Evolutionary conservation across 1,139 yeast genomes (phyloP).

Genomic region (Candida gigantensis): DNA sequence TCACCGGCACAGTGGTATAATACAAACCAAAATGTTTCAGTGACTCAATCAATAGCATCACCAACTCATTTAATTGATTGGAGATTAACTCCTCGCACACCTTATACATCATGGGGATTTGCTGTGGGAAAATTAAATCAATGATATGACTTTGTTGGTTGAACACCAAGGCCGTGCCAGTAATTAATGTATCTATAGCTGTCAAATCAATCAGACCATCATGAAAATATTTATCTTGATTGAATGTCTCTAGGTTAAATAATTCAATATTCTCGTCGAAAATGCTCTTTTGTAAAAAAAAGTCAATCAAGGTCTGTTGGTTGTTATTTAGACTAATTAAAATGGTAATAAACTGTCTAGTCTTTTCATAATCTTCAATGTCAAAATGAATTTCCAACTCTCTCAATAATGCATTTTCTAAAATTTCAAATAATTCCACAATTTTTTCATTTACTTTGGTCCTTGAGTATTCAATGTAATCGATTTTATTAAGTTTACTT

Average conservation of each 20-base stretch:
- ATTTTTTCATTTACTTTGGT: slow-evolving; percentile 47
- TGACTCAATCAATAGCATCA: slow-evolving; percentile 29
- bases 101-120: slow-evolving; percentile 50
- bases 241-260: slow-evolving; percentile 31
- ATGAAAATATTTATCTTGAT: slow-evolving; percentile 22
- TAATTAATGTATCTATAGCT: slow-evolving; percentile 25
- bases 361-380: slow-evolving; percentile 44
- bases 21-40: slow-evolving; percentile 31
- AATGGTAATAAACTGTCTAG: slow-evolving; percentile 37
- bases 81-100: slow-evolving; percentile 48
- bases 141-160: slow-evolving; percentile 38
- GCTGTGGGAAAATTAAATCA: slow-evolving; percentile 41
- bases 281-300: slow-evolving; percentile 46
- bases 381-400: slow-evolving; percentile 70
- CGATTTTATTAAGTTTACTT: slow-evolving; percentile 40
- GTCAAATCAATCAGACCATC: slow-evolving; percentile 18
- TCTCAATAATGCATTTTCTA: slow-evolving; percentile 68
- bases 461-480: slow-evolving; percentile 34
- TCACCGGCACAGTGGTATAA: slow-evolving; percentile 31
- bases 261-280: slow-evolving; percentile 38
- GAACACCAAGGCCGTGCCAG: slow-evolving; percentile 32
- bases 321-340: slow-evolving; percentile 36
- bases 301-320: slow-evolving; percentile 48
- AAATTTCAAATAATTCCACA: slow-evolving; percentile 63
- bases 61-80: slow-evolving; percentile 41